Evolutionary conservation across 345 rosid genomes (phyloP), one percentile per base, ranked within the genome.

Genomic region (Pugionium dolabratum): DNA sequence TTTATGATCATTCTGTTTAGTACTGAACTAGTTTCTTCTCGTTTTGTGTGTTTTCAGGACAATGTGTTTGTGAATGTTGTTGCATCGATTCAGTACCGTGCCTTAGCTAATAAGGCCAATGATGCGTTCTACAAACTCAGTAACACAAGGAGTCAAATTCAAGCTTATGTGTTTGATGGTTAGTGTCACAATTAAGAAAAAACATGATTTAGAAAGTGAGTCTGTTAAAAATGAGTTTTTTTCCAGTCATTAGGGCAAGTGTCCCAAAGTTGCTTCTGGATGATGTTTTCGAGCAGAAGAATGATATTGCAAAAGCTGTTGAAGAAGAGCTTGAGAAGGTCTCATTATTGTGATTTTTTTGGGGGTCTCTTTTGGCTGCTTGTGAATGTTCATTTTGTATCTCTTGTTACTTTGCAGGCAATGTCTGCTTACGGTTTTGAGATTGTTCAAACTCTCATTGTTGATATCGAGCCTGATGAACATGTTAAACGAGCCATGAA

Each of bases 401-500:
- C 10, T 40, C 2, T 71, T 41, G 11, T 56, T 74, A 28, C 62
- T 36, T 62, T 68, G 7, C 55, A 86, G 93, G 90, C 95, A 66
- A 85, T 83, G 95, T 82, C 94, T 0, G 88, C 81, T 75, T 87
- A 87, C 57, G 90, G 90, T 0, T 87, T 58, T 36, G 86, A 87
- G 88, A 87, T 87, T 30, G 93, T 87, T 61, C 90, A 87, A 77
- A 85, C 94, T 39, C 85, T 87, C 6, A 87, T 87, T 10, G 89
- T 86, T 49, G 93, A 86, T 64, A 81, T 85, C 1, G 90, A 87
- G 79, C 94, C 94, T 50, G 88, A 85, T 76, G 90, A 74, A 31
- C 88, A 78, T 9, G 90, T 87, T 35, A 85, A 87, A 84, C 69
- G 85, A 32, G 90, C 94, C 40, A 87, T 87, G 90, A 87, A 87